Conservation (phyloP, 139 green algal species). For the Spirogloea muscicola region DNA sequence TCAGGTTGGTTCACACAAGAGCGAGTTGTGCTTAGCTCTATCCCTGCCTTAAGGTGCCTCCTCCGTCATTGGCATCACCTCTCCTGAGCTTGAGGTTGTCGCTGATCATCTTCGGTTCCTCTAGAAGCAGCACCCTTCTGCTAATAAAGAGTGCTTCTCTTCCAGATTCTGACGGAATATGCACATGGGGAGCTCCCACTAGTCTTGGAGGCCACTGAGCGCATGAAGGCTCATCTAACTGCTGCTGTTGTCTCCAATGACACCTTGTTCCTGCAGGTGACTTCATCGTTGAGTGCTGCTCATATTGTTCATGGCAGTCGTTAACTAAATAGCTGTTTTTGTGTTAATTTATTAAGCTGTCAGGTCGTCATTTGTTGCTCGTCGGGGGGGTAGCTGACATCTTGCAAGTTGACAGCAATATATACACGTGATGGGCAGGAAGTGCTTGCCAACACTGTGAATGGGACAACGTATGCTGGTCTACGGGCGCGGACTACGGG, state of each 20-base stretch:
- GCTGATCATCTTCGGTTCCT: too few relatives aligned
- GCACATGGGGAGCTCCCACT: conserved; percentile 63
- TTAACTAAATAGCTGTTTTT: not conserved
- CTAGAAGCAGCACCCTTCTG: too few relatives aligned
- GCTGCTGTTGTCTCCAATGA: conserved; percentile 79
- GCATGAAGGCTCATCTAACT: conserved; percentile 89
- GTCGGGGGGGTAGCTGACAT: too few relatives aligned
- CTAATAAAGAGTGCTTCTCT: too few relatives aligned
- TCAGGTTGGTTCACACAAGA: conserved; percentile 63
- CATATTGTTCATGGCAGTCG: not conserved
- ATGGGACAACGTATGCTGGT: conserved; percentile 93
- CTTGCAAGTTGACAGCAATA: too few relatives aligned
- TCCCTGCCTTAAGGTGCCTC: not conserved
- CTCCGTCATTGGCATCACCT: too few relatives aligned
- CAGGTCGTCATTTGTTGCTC: too few relatives aligned
- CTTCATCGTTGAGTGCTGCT: not conserved
- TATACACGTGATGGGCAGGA: too few relatives aligned
- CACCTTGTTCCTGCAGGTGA: conserved; percentile 52
- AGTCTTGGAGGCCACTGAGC: conserved; percentile 81
- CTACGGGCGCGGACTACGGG: conserved; percentile 84
- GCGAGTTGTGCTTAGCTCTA: not conserved
- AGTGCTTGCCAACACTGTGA: conserved; percentile 90
- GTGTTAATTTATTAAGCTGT: too few relatives aligned
- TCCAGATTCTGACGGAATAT: conserved; percentile 86
- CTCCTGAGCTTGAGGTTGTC: too few relatives aligned